A percentile compares a stretch with the other conserved stretches of the same genome.
These are phyloP conservation scores for Nannochloropsis gaditana DNA, from an alignment of 108 stramenopile genomes.

Conservation along the genomic window DNA sequence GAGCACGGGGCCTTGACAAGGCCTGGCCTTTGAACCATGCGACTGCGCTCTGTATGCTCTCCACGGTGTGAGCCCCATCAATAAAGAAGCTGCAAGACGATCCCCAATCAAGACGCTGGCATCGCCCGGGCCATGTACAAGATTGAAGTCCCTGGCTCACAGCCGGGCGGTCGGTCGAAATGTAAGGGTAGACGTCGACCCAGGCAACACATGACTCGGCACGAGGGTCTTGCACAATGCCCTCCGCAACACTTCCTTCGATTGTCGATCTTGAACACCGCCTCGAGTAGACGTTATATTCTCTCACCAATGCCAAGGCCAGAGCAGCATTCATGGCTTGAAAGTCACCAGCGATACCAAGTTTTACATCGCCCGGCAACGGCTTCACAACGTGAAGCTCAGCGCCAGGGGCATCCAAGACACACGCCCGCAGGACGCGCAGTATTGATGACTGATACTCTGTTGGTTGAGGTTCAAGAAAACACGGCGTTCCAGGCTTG, in stretches of 20 bases:
- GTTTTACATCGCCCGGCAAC: constrained; percentile 9
- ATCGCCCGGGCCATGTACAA: constrained; percentile 36
- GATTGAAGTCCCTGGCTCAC: constrained; percentile 10
- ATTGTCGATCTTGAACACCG: too few relatives aligned
- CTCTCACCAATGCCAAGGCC: constrained; percentile 25
- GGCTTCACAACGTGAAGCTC: constrained; percentile 25
- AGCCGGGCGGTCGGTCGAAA: background rate
- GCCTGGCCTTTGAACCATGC: background rate
- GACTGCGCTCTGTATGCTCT: constrained; percentile 7
- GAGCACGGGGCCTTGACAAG: background rate
- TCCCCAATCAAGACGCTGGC: constrained; percentile 24
- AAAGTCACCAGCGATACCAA: constrained; percentile 38
- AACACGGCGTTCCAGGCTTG: constrained; percentile 39
- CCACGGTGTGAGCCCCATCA: constrained; percentile 2
- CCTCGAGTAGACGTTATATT: background rate
- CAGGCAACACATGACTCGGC: background rate
- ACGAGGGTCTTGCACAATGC: background rate
- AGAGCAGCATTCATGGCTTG: constrained; percentile 39
- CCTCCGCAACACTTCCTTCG: too few relatives aligned
- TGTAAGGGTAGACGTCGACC: constrained; percentile 18
- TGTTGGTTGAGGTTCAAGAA: constrained; percentile 37
- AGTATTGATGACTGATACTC: constrained; percentile 21
- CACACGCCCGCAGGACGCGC: constrained; percentile 20
- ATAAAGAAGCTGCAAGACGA: background rate
- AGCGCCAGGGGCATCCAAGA: background rate